These are phyloP conservation scores for Apiotrichum brassicae DNA, from an alignment of 1,284 basidiomycete genomes.

Conservation along the genomic window DNA sequence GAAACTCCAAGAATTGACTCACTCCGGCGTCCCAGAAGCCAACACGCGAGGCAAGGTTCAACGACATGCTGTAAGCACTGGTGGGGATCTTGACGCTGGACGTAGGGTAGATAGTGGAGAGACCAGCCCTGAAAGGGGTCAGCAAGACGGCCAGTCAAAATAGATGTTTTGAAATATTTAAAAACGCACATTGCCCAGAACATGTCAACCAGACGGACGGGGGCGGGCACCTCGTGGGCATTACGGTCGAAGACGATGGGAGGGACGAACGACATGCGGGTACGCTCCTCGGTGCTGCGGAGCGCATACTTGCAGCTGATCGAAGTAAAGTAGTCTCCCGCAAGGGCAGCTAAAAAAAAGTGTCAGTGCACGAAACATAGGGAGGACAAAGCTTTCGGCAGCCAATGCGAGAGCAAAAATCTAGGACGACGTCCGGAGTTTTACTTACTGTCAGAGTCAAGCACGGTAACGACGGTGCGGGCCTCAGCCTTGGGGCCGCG, in stretches of 20 bases:
- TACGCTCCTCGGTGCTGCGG: slow-evolving; percentile 21
- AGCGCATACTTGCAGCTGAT: slow-evolving; percentile 33
- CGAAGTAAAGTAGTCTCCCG: slow-evolving; percentile 39
- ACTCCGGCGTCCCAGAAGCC: slow-evolving; percentile 39
- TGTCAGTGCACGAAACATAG: not conserved
- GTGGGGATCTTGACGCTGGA: slow-evolving; percentile 39
- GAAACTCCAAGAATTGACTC: not conserved
- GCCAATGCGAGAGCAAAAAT: no score
- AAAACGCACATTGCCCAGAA: slow-evolving; percentile 28
- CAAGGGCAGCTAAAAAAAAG: slow-evolving; percentile 23
- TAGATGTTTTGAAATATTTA: no score
- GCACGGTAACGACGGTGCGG: slow-evolving; percentile 28
- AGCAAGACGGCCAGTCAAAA: slow-evolving; percentile 1
- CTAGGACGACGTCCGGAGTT: not conserved
- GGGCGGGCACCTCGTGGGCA: slow-evolving; percentile 32
- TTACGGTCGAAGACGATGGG: slow-evolving; percentile 42
- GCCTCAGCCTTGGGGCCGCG: slow-evolving; percentile 5
- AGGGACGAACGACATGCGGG: slow-evolving; percentile 30
- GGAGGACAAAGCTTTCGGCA: no score
- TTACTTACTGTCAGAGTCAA: slow-evolving; percentile 36
- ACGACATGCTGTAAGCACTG: slow-evolving; percentile 32
- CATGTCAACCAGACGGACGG: slow-evolving; percentile 37
- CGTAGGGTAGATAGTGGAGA: slow-evolving; percentile 34
- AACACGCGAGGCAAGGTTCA: slow-evolving; percentile 30
- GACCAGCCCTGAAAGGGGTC: slow-evolving; percentile 18